Conservation (phyloP, 2,329 filamentous ascomycete species). For the Nemania serpens region DNA sequence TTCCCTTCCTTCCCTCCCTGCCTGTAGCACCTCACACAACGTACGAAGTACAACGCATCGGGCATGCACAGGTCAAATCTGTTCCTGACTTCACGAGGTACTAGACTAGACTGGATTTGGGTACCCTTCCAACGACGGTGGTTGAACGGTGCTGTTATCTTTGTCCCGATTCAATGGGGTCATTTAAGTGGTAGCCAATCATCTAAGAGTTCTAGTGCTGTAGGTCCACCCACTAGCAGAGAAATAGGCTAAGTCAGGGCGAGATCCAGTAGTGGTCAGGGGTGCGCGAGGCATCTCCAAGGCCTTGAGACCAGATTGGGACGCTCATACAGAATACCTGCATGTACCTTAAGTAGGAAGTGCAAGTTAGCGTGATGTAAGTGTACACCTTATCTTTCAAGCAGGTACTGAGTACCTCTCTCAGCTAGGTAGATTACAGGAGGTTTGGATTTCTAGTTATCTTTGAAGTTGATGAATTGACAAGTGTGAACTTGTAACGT, state of each 20-base stretch:
- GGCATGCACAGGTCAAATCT: conserved; percentile 15
- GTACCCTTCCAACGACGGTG: background rate
- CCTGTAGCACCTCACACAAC: background rate
- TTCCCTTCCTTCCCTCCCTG: background rate
- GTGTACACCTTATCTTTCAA: no score
- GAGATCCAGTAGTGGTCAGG: conserved; percentile 10
- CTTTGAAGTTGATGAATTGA: no score
- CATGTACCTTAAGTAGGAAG: background rate
- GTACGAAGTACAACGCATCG: background rate
- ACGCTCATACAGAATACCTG: background rate
- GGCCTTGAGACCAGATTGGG: conserved; percentile 14
- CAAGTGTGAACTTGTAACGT: no score
- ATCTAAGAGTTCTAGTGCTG: background rate
- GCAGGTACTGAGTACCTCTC: no score
- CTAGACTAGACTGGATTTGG: conserved; percentile 14
- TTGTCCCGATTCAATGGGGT: conserved; percentile 20
- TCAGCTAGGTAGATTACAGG: no score
- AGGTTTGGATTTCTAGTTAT: no score
- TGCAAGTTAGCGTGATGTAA: no score
- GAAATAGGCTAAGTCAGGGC: conserved; percentile 7
- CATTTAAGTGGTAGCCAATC: conserved; percentile 26
- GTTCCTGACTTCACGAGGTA: conserved; percentile 1
- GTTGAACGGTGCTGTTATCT: background rate
- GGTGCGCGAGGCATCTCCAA: conserved; percentile 6
- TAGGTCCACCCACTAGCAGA: conserved; percentile 1